Conservation (phyloP, 352 stramenopile species). For the Phytophthora idaei region DNA sequence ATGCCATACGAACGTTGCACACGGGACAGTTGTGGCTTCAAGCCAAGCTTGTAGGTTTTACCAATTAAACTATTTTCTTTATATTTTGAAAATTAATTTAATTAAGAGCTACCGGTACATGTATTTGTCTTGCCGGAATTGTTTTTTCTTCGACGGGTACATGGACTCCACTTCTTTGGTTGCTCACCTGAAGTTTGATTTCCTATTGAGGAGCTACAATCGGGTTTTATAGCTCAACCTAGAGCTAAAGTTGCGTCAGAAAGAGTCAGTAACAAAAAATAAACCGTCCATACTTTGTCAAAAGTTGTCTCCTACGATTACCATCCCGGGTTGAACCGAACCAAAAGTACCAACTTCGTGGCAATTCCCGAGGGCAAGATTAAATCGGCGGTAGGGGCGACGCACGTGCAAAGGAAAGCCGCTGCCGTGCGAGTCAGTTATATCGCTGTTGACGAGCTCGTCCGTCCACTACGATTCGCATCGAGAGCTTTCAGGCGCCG, state of each 20-base stretch:
- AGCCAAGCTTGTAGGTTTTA: not conserved
- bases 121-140: not conserved
- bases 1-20: not conserved
- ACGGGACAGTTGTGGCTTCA: not conserved
- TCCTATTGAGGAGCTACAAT: too few relatives aligned
- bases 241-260: not conserved
- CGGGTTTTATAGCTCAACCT: not conserved
- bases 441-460: constrained; percentile 6
- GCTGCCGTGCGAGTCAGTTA: constrained; percentile 20
- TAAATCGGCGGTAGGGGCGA: not conserved
- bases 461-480: not conserved
- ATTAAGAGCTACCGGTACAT: too few relatives aligned
- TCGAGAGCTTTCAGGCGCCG: constrained; percentile 8
- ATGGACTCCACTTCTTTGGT: not conserved
- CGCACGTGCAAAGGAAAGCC: constrained; percentile 3
- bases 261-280: constrained; percentile 1
- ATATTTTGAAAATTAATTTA: too few relatives aligned
- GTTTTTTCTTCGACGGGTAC: not conserved
- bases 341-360: not conserved
- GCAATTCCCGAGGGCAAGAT: not conserved
- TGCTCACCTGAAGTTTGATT: not conserved
- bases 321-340: not conserved
- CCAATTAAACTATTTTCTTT: too few relatives aligned
- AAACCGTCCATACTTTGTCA: not conserved
- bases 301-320: not conserved